phyloP scores from a whole-genome alignment of 2,329 filamentous ascomycete species.

The Penicillium freii region DNA sequence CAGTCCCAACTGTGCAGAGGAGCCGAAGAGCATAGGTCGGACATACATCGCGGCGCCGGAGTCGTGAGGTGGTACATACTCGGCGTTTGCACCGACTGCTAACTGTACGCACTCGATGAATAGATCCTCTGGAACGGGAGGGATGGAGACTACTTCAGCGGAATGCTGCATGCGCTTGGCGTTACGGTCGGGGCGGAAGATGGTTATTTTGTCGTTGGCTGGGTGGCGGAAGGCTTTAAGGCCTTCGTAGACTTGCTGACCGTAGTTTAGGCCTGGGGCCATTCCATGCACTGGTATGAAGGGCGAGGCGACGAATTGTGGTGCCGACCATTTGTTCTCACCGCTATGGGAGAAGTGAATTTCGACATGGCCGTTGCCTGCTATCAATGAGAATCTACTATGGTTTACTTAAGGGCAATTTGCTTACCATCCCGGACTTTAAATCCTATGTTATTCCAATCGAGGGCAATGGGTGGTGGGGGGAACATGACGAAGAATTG shows the following conservation, averaged over 20 bases:
- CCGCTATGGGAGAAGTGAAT: conserved; percentile 74
- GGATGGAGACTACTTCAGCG: conserved; percentile 78
- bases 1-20: conserved; percentile 79
- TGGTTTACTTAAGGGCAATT: neutral
- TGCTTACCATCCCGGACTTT: conserved; percentile 77
- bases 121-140: conserved; percentile 69
- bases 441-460: conserved; percentile 94
- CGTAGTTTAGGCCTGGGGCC: conserved; percentile 93
- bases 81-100: conserved; percentile 84
- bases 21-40: conserved; percentile 83
- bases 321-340: conserved; percentile 70
- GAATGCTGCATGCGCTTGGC: conserved; percentile 81
- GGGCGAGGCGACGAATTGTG: conserved; percentile 76
- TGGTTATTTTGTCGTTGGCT: conserved; percentile 63
- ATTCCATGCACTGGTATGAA: conserved; percentile 90
- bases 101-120: conserved; percentile 76
- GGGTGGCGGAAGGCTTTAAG: conserved; percentile 85
- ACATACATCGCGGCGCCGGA: conserved; percentile 92
- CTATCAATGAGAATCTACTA: neutral
- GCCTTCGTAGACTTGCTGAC: conserved; percentile 97
- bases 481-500: conserved; percentile 26
- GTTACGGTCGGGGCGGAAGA: conserved; percentile 87
- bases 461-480: conserved; percentile 44
- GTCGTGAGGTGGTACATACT: conserved; percentile 83
- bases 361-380: conserved; percentile 90